phyloP scores from a whole-genome alignment of 345 rosid species.

The Heritiera littoralis region DNA sequence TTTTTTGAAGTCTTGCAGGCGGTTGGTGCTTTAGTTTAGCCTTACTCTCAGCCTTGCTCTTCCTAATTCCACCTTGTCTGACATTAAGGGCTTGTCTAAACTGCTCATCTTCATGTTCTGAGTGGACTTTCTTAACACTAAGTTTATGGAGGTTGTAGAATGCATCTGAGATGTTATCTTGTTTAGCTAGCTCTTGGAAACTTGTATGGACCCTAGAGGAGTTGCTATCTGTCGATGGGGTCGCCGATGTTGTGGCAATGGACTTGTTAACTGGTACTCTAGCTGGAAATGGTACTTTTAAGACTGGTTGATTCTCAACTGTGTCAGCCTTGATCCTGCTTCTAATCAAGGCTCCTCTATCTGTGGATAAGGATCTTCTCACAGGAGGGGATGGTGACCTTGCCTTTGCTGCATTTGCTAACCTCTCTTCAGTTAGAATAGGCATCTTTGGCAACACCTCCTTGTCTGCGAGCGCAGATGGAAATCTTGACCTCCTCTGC shows the following conservation, averaged over 20 bases:
- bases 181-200: constrained; percentile 40
- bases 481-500: constrained; percentile 79
- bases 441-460: constrained; percentile 51
- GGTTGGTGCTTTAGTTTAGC: constrained; percentile 62
- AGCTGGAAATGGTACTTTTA: constrained; percentile 79
- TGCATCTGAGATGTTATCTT: constrained; percentile 50
- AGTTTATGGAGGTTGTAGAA: constrained; percentile 55
- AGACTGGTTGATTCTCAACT: constrained; percentile 52
- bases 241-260: constrained; percentile 39
- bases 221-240: constrained; percentile 48
- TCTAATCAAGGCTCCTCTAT: constrained; percentile 66
- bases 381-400: constrained; percentile 79
- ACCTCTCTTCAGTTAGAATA: constrained; percentile 52
- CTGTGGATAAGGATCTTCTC: constrained; percentile 76
- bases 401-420: constrained; percentile 40
- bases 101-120: constrained; percentile 79
- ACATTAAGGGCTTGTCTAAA: constrained; percentile 70
- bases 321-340: constrained; percentile 58
- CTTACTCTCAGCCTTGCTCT: constrained; percentile 62
- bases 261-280: constrained; percentile 71
- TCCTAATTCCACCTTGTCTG: constrained; percentile 78
- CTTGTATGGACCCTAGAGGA: constrained; percentile 30
- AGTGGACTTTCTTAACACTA: constrained; percentile 49
- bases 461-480: constrained; percentile 62
- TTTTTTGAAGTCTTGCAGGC: constrained; percentile 54